phyloP scores from a whole-genome alignment of 352 stramenopile genomes.

The Saprolegnia diclina region DNA sequence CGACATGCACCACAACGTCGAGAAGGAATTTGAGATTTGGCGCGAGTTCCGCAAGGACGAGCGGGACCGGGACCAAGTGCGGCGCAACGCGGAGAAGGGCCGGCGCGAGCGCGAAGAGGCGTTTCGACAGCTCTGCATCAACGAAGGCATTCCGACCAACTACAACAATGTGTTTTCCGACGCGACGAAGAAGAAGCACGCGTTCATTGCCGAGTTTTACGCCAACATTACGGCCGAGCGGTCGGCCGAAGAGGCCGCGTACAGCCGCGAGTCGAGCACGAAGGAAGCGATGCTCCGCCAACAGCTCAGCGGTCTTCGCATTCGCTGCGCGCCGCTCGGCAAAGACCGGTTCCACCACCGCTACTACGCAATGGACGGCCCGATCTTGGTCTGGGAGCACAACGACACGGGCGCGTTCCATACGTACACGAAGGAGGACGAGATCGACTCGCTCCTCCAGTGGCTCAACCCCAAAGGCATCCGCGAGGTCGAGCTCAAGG shows the following conservation, averaged over 20 bases:
- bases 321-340: constrained; percentile 61
- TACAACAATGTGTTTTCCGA: constrained; percentile 61
- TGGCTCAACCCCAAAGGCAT: constrained; percentile 77
- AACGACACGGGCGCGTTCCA: constrained; percentile 58
- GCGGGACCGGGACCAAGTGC: constrained; percentile 46
- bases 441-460: constrained; percentile 44
- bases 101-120: constrained; percentile 52
- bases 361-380: constrained; percentile 31
- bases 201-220: constrained; percentile 63
- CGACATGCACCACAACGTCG: constrained; percentile 51
- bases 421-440: constrained; percentile 36
- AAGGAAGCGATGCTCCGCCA: constrained; percentile 39
- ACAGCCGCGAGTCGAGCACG: constrained; percentile 46
- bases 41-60: constrained; percentile 47
- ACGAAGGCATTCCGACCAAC: constrained; percentile 57
- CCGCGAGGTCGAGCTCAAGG: constrained; percentile 53
- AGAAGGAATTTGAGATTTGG: constrained; percentile 51
- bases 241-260: constrained; percentile 41
- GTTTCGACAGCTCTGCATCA: constrained; percentile 53
- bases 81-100: constrained; percentile 44
- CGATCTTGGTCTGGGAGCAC: constrained; percentile 41
- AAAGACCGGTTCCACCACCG: constrained; percentile 70
- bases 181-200: constrained; percentile 50
- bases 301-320: constrained; percentile 47
- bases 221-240: constrained; percentile 50